A percentile compares a stretch with the other conserved stretches of the same genome.
phyloP scores from a whole-genome alignment of 805 yeast species.

The Ogataea minuta region DNA sequence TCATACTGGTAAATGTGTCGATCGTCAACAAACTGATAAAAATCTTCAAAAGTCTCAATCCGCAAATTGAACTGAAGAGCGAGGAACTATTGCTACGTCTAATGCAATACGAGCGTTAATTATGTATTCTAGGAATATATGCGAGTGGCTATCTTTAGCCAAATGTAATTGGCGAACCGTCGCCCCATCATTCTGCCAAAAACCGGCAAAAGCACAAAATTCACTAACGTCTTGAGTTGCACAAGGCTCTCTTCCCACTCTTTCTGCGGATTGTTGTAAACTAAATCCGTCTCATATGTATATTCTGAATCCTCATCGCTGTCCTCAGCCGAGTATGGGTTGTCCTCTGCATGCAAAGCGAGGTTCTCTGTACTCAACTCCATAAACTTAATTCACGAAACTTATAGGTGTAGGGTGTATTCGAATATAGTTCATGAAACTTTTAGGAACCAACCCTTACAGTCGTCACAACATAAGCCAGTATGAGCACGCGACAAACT shows the following conservation, averaged over 20 bases:
- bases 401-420: neutral
- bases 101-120: slow-evolving; percentile 14
- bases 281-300: slow-evolving; percentile 33
- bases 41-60: slow-evolving; percentile 27
- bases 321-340: slow-evolving; percentile 12
- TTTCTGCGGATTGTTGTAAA: slow-evolving; percentile 48
- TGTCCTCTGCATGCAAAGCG: slow-evolving; percentile 14
- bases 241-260: slow-evolving; percentile 72
- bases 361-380: slow-evolving; percentile 8
- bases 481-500: slow-evolving; percentile 4
- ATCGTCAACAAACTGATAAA: slow-evolving; percentile 31
- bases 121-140: slow-evolving; percentile 10
- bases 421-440: neutral
- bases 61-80: slow-evolving; percentile 14
- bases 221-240: slow-evolving; percentile 57
- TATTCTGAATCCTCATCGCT: slow-evolving; percentile 27
- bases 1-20: slow-evolving; percentile 29
- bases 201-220: slow-evolving; percentile 61
- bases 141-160: slow-evolving; percentile 31
- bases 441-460: slow-evolving; percentile 16
- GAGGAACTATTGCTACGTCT: slow-evolving; percentile 16
- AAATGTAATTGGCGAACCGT: slow-evolving; percentile 43
- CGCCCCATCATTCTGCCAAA: slow-evolving; percentile 69
- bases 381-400: slow-evolving; percentile 3
- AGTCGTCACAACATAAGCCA: neutral